phyloP scores from a whole-genome alignment of 768 basidiomycete species.

The Royoungia palumana region DNA sequence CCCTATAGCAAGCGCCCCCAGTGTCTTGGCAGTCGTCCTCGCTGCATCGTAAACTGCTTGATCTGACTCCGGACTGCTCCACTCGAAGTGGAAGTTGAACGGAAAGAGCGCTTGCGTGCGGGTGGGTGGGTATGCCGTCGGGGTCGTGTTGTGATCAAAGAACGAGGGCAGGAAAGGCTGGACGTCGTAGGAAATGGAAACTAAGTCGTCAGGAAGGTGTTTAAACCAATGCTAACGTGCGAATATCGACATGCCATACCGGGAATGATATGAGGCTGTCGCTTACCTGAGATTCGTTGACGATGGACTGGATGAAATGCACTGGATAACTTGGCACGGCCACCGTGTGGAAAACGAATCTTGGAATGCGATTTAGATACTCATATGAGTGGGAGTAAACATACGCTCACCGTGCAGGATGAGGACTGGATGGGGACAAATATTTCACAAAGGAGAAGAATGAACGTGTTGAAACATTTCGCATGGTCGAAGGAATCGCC shows the following conservation, averaged over 20 bases:
- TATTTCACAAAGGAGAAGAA: conserved; percentile 17
- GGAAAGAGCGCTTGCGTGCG: conserved; percentile 38
- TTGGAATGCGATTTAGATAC: background rate
- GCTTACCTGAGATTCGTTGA: no score
- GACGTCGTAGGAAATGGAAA: conserved; percentile 24
- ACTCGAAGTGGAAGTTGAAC: conserved; percentile 41
- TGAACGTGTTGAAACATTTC: conserved; percentile 7
- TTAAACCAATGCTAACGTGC: background rate
- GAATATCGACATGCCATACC: no score
- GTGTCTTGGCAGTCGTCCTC: conserved; percentile 34
- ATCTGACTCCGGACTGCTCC: background rate
- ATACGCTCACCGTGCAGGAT: conserved; percentile 3
- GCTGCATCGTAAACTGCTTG: conserved; percentile 34
- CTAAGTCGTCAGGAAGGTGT: background rate
- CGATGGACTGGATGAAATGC: no score
- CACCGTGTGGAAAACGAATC: conserved; percentile 5
- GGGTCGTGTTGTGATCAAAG: conserved; percentile 34
- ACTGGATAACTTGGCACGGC: no score
- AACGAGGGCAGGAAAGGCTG: conserved; percentile 51
- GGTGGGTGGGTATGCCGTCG: conserved; percentile 46
- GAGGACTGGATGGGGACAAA: background rate
- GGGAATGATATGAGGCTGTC: no score
- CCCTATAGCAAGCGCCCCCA: conserved; percentile 36
- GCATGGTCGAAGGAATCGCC: conserved; percentile 6
- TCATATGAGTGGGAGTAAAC: background rate